Conservation (phyloP, 2,329 filamentous ascomycete genomes). For the Colletotrichum graminicola region DNA sequence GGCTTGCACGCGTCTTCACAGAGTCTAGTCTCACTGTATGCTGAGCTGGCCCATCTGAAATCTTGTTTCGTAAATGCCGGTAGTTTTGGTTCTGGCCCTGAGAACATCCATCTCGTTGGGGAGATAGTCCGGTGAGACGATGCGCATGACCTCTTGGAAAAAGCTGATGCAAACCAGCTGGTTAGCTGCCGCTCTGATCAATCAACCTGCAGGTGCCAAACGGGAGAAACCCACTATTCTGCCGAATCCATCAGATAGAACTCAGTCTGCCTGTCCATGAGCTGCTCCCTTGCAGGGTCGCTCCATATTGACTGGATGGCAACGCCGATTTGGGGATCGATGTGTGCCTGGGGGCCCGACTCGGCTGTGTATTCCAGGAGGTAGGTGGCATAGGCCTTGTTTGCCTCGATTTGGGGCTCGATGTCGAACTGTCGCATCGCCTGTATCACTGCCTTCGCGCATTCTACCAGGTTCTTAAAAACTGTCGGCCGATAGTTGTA, state of each 20-base stretch:
- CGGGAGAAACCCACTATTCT: conserved; percentile 79
- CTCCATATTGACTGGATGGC: conserved; percentile 92
- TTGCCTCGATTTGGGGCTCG: conserved; percentile 78
- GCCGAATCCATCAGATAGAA: conserved; percentile 99
- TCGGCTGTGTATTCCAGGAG: conserved; percentile 90
- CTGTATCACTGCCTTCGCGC: conserved; percentile 90
- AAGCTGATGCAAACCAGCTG: conserved; percentile 72
- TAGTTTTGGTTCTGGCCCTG: conserved; percentile 96
- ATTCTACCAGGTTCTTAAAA: conserved; percentile 98
- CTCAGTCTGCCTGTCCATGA: conserved; percentile 95
- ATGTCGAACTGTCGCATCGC: conserved; percentile 95
- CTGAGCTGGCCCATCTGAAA: conserved; percentile 99
- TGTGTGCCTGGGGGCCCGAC: conserved; percentile 86
- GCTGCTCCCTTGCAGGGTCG: conserved; percentile 83
- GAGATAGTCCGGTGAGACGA: conserved; percentile 86
- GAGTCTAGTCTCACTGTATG: conserved; percentile 86
- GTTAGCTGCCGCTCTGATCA: conserved; percentile 43
- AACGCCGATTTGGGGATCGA: conserved; percentile 83
- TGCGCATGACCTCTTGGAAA: conserved; percentile 91
- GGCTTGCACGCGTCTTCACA: background rate
- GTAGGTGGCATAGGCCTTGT: conserved; percentile 81
- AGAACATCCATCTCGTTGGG: conserved; percentile 96
- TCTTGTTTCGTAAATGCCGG: conserved; percentile 97
- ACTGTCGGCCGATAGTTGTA: conserved; percentile 95
- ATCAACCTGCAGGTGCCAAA: background rate